These are phyloP conservation scores for Trametes versicolor DNA, from an alignment of 1,284 basidiomycete species.

Conservation along the genomic window DNA sequence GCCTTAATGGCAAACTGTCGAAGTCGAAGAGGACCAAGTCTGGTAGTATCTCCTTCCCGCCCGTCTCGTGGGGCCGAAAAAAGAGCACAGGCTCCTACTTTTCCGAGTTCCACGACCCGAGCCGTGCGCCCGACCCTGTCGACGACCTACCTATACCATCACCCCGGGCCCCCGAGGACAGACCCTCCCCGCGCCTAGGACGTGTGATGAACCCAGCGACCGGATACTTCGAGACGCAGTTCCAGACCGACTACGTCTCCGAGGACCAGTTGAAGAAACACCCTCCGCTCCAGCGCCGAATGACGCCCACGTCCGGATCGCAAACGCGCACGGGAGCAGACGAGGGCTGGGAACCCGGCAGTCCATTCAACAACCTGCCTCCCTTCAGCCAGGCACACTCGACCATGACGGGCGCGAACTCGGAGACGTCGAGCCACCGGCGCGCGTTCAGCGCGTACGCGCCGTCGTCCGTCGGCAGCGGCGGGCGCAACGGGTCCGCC, in stretches of 20 bases:
- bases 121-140: constrained; percentile 30
- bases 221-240: constrained; percentile 52
- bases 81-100: constrained; percentile 66
- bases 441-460: constrained; percentile 51
- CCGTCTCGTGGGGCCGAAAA: constrained; percentile 65
- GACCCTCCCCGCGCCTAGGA: constrained; percentile 30
- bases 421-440: constrained; percentile 45
- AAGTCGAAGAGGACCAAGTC: constrained; percentile 60
- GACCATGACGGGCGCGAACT: constrained; percentile 26
- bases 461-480: constrained; percentile 29
- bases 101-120: constrained; percentile 48
- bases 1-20: constrained; percentile 39
- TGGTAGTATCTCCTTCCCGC: constrained; percentile 61
- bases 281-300: constrained; percentile 33
- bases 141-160: constrained; percentile 17
- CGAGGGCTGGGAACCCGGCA: constrained; percentile 34
- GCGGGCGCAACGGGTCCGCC: constrained; percentile 21
- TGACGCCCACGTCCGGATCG: constrained; percentile 10
- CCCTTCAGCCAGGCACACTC: constrained; percentile 38
- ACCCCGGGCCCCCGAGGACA: constrained; percentile 30
- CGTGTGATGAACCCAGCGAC: constrained; percentile 39
- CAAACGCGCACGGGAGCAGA: constrained; percentile 10
- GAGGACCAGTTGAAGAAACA: constrained; percentile 41
- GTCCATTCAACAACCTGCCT: constrained; percentile 39
- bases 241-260: constrained; percentile 46